phyloP scores from a whole-genome alignment of 2,329 filamentous ascomycete genomes.

The Pyrenochaeta sp. region DNA sequence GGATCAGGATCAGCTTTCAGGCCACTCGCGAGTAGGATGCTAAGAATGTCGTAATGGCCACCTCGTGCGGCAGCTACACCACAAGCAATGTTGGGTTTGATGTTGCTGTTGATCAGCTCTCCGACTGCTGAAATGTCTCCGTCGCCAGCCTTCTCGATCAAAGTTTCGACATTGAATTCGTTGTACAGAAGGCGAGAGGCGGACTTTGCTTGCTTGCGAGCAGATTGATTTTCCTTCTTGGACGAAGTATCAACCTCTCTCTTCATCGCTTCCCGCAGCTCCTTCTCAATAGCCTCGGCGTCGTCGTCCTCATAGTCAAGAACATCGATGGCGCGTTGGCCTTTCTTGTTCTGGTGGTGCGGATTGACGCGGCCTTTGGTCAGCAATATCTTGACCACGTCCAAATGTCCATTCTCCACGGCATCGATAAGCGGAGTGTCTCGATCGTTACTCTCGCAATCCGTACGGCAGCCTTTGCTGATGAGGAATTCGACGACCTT shows the following conservation, averaged over 20 bases:
- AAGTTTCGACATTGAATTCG: conserved; percentile 57
- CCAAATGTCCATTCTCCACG: conserved; percentile 91
- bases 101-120: conserved; percentile 57
- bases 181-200: conserved; percentile 57
- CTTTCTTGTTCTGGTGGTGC: conserved; percentile 87
- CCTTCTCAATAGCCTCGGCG: conserved; percentile 79
- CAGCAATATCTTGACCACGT: conserved; percentile 84
- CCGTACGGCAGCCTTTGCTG: conserved; percentile 81
- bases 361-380: conserved; percentile 85
- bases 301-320: conserved; percentile 78
- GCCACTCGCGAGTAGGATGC: conserved; percentile 66
- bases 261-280: conserved; percentile 66
- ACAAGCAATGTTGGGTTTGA: conserved; percentile 77
- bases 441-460: conserved; percentile 75
- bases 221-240: conserved; percentile 54
- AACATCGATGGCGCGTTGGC: conserved; percentile 88
- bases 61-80: conserved; percentile 91
- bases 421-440: conserved; percentile 96
- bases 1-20: conserved; percentile 61
- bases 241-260: conserved; percentile 56
- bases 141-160: conserved; percentile 57
- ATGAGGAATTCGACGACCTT: conserved; percentile 89
- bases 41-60: conserved; percentile 86
- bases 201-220: conserved; percentile 43
- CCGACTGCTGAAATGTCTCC: conserved; percentile 58